Base-by-base conservation (phyloP, 2,329 filamentous ascomycete species). In the Xylariaceae sp. region DNA sequence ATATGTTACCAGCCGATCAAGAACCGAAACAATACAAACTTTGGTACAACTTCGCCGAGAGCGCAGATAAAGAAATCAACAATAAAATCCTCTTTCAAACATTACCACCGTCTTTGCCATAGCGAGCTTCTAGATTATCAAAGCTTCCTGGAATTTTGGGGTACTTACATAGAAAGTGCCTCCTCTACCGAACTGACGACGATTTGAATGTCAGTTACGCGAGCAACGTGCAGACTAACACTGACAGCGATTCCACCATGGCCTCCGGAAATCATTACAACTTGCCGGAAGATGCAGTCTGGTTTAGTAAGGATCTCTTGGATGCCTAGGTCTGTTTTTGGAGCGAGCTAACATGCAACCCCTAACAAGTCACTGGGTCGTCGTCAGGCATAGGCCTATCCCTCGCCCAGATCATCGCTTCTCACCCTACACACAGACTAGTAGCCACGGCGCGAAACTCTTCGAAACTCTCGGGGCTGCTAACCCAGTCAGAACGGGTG, bases 321-420 rank as follows among this genome's bases (percentile, higher is more conserved):
- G 6, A 9, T 7, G 1, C 14, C 4, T 34, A 8, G 4, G 29
- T n/a, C 19, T 24, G 4, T 1, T n/a, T 5, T 23, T 19, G 2
- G 26, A 40, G 14, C 43, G n/a, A n/a, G 54, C 51, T 65, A 57
- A 69, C 40, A 17, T 45, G 43, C 34, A 16, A 31, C 37, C 34
- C 21, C 6, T 14, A 44, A n/a, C n/a, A 11, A 80, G 78, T 80
- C 17, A 80, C 79, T 31, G 79, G 80, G 14, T 81, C 78, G 62
- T 82, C 80, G 0, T 76, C 73, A 0, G 80, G 80, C 11, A 79
- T 82, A 6, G 79, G 80, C 37, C 69, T 69, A 28, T 71, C 70
- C 1, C 65, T 82, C 17, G 75, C 75, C 11, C 65, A 63, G 17
- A 66, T 74, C 17, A 64, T 81, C 36, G 71, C 75, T 9, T 70